Percentiles rank a stretch among this genome's conserved stretches.
These are phyloP conservation scores for Populus hybrid DNA, from an alignment of 441 rosid species.

Conservation along the genomic window DNA sequence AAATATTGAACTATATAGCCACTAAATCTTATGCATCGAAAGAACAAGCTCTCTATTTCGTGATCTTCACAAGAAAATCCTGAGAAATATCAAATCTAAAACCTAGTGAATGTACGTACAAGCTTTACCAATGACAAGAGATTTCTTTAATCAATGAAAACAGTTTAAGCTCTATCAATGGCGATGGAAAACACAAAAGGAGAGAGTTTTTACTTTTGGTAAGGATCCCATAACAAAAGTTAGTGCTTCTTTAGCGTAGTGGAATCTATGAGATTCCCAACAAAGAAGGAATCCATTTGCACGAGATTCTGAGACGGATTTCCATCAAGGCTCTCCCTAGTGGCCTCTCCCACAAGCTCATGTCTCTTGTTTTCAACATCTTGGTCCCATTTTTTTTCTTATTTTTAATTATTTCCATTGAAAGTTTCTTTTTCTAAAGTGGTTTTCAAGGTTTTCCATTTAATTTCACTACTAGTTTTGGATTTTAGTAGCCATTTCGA, in stretches of 20 bases:
- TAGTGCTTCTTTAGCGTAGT: neutral
- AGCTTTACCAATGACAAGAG: too few species aligned
- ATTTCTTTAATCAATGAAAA: too few species aligned
- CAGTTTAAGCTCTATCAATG: too few species aligned
- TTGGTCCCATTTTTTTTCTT: neutral
- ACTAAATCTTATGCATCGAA: too few species aligned
- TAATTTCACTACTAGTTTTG: too few species aligned
- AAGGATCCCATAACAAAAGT: neutral
- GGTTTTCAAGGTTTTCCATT: neutral
- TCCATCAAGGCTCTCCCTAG: constrained; percentile 23
- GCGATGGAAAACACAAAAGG: too few species aligned
- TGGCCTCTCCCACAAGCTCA: constrained; percentile 10
- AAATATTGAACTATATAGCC: too few species aligned
- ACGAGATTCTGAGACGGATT: constrained; percentile 26
- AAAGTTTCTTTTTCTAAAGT: neutral
- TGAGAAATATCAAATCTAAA: too few species aligned
- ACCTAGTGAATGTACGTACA: too few species aligned
- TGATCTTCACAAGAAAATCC: too few species aligned
- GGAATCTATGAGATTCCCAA: constrained; percentile 16
- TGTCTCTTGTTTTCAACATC: constrained; percentile 11
- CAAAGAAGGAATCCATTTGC: constrained; percentile 7
- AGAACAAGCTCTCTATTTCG: too few species aligned
- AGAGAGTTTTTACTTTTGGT: too few species aligned
- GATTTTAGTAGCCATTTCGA: neutral
- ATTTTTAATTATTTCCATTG: neutral